Conservation (phyloP, 257 asterid species). For the Solanum rostratum region DNA sequence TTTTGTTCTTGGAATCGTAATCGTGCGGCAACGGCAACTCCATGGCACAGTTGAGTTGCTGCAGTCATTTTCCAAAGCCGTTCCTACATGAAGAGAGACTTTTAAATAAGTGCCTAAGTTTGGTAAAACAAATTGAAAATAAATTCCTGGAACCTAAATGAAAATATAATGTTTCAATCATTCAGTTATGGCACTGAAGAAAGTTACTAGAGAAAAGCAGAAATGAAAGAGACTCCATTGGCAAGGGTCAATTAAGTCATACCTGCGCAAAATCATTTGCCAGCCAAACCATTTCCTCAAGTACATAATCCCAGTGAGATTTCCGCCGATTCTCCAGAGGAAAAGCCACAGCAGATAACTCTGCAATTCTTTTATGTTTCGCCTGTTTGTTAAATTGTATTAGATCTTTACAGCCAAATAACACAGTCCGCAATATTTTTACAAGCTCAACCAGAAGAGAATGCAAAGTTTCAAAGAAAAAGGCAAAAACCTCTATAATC, state of each 20-base stretch:
- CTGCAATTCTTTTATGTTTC: conserved; percentile 60
- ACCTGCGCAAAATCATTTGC: conserved; percentile 99
- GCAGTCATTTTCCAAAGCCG: conserved; percentile 82
- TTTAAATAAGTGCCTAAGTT: not conserved
- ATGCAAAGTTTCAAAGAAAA: not conserved
- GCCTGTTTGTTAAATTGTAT: conserved; percentile 53
- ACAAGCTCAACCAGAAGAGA: not conserved
- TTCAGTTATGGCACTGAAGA: not conserved
- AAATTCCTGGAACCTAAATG: not conserved
- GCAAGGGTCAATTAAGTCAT: conserved; percentile 3
- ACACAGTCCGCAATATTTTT: conserved; percentile 1
- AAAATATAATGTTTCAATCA: not conserved
- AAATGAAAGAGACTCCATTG: not conserved
- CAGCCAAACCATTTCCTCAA: conserved; percentile 97
- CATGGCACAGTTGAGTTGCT: conserved; percentile 49
- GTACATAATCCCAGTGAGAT: conserved; percentile 87
- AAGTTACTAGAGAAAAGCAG: conserved; percentile 1
- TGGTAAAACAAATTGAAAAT: conserved; percentile 3
- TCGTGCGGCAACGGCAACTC: conserved; percentile 41
- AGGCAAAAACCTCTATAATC: conserved; percentile 58
- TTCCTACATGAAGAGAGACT: conserved; percentile 39
- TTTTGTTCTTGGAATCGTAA: conserved; percentile 33
- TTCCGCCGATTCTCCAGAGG: conserved; percentile 28
- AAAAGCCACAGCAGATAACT: conserved; percentile 40
- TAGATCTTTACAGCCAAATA: conserved; percentile 24